Evolutionary conservation across 352 stramenopile species (phyloP).

Genomic region (Albugo candida): DNA sequence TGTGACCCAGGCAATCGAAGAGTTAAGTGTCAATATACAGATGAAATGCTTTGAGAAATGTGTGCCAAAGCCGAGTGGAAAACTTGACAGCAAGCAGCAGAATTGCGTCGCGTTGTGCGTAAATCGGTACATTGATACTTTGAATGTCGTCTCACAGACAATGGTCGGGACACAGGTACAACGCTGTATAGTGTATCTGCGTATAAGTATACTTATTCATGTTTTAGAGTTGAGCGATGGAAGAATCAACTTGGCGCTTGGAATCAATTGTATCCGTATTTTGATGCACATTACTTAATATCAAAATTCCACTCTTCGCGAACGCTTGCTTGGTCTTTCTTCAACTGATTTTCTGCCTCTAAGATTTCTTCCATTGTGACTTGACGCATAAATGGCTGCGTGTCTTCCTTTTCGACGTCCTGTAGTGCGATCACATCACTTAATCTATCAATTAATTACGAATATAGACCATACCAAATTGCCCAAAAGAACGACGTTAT

Average conservation of each 20-base stretch:
- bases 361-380: conserved; percentile 59
- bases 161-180: conserved; percentile 18
- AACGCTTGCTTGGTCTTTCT: conserved; percentile 41
- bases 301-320: conserved; percentile 76
- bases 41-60: conserved; percentile 85
- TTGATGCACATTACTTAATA: background rate
- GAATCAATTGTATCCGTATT: background rate
- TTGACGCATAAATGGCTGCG: conserved; percentile 65
- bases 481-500: conserved; percentile 76
- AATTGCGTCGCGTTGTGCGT: conserved; percentile 78
- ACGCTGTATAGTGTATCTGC: too few species aligned
- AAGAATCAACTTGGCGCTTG: too few species aligned
- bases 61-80: conserved; percentile 53
- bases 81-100: conserved; percentile 81
- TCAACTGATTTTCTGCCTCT: conserved; percentile 57
- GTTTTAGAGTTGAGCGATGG: too few species aligned
- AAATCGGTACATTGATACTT: conserved; percentile 82
- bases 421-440: conserved; percentile 4
- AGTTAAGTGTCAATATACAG: conserved; percentile 72
- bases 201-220: too few species aligned
- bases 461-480: conserved; percentile 28
- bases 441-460: too few species aligned
- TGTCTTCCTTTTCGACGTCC: conserved; percentile 64
- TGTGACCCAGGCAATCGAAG: conserved; percentile 62
- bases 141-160: conserved; percentile 74